phyloP scores from a whole-genome alignment of 2,329 filamentous ascomycete genomes.

The Microdochium nivale region DNA sequence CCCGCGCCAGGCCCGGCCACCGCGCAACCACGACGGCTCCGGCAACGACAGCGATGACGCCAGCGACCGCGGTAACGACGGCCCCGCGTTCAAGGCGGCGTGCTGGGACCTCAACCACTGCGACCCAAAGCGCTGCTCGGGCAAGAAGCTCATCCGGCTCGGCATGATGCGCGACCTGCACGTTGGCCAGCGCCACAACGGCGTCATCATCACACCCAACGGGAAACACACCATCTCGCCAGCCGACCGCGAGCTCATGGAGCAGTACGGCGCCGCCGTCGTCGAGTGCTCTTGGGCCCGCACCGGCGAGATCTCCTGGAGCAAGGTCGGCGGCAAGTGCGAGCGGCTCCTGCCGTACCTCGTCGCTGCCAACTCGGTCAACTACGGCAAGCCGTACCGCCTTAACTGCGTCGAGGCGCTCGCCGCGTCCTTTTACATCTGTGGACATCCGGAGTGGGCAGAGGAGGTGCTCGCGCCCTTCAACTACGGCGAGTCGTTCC shows the following conservation, averaged over 20 bases:
- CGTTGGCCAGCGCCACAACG: slow-evolving; percentile 83
- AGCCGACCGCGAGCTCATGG: slow-evolving; percentile 72
- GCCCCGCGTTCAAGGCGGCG: slow-evolving; percentile 72
- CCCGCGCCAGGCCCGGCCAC: slow-evolving; percentile 45
- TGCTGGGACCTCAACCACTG: slow-evolving; percentile 98
- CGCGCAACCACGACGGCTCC: slow-evolving; percentile 26
- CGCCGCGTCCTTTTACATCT: slow-evolving; percentile 88
- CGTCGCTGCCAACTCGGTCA: slow-evolving; percentile 92
- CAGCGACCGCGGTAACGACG: slow-evolving; percentile 28
- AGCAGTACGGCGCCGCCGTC: slow-evolving; percentile 85
- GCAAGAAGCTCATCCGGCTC: slow-evolving; percentile 86
- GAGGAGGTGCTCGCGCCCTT: slow-evolving; percentile 76
- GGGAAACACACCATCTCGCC: slow-evolving; percentile 79
- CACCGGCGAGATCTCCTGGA: slow-evolving; percentile 84
- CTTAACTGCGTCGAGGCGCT: slow-evolving; percentile 94
- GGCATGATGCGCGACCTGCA: slow-evolving; percentile 90
- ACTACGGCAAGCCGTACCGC: slow-evolving; percentile 93
- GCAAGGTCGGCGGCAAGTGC: slow-evolving; percentile 85
- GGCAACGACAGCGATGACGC: slow-evolving; percentile 28
- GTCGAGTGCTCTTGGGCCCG: slow-evolving; percentile 97
- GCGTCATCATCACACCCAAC: slow-evolving; percentile 92
- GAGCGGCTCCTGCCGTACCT: slow-evolving; percentile 88
- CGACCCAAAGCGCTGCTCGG: slow-evolving; percentile 92
- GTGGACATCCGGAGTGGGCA: slow-evolving; percentile 86
- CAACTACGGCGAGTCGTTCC: slow-evolving; percentile 77